Base-by-base conservation (phyloP, 768 basidiomycete genomes). In the Tubosaeta brunneosetosa region DNA sequence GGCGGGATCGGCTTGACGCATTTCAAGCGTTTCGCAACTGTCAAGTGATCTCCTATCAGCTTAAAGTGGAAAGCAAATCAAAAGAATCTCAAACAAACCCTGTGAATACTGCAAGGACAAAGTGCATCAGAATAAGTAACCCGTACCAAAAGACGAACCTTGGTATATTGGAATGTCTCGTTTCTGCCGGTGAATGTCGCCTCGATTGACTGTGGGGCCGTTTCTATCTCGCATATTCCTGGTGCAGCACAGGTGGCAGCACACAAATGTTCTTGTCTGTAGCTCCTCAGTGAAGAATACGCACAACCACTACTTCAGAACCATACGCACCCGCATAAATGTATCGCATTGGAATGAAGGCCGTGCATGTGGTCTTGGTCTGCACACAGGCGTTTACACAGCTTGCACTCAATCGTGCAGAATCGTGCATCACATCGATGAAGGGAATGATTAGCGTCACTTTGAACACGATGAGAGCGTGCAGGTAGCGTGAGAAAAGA, bases 151-250 rank as follows among this genome's bases (percentile, higher is more conserved):
- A 29, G 32, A 50, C 61, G 26, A 45, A 80, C 84, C 73, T 84
- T 85, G 0, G 84, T 85, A 47, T 81, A 85, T 58, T 80, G 77
- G 58, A 84, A 85, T 1, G 77, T 81, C 54, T 82, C 80, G 45
- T 84, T 78, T 51, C 64, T 70, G 0, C 83, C 84, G 0, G 75
- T 77, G 56, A 85, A 85, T 0, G 81, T 83, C 6, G 82, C 80
- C 58, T 83, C 78, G 31, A 85, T 76, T 0, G 82, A 78, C 49
- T 79, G 76, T 0, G 84, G 50, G 0, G 75, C 70, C 0, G 77
- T 17, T 47, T 83, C 76, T 12, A 85, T 83, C 42, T 82, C 72
- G 50, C 83, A 85, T 19, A 77, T 78, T 3, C 84, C 83, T 1
- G 61, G 58, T 0, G 73, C 68, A n/a, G 66, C 55, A 52, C 83